A percentile compares a stretch with the other conserved stretches of the same genome.
These are phyloP conservation scores for Anisogramma anomala DNA, from an alignment of 2,329 filamentous ascomycete species.

Conservation along the genomic window DNA sequence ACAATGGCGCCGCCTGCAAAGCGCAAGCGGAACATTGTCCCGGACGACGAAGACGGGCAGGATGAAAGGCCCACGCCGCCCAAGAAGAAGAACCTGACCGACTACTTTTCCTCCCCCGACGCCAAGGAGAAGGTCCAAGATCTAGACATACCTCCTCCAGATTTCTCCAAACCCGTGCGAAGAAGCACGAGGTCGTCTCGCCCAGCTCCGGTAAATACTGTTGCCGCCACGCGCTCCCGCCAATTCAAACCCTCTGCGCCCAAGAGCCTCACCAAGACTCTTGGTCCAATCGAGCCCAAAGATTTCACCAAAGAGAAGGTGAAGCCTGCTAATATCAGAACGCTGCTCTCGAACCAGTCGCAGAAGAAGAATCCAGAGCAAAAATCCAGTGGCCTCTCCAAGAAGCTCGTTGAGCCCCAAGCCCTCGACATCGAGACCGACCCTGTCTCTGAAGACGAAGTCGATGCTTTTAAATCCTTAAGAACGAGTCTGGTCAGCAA, in stretches of 20 bases:
- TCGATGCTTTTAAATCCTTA: constrained; percentile 39
- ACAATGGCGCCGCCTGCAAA: constrained; percentile 47
- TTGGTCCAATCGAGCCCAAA: constrained; percentile 31
- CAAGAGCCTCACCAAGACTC: constrained; percentile 32
- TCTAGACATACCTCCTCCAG: constrained; percentile 20
- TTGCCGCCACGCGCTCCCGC: constrained; percentile 18
- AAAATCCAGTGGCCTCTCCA: constrained; percentile 20
- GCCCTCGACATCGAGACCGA: constrained; percentile 39
- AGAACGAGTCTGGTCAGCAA: constrained; percentile 44
- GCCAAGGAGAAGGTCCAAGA: constrained; percentile 23
- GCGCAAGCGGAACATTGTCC: constrained; percentile 44
- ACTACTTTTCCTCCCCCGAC: constrained; percentile 41
- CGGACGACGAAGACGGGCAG: constrained; percentile 37
- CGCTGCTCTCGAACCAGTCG: constrained; percentile 51
- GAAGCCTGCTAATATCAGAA: constrained; percentile 44
- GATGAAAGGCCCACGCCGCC: constrained; percentile 23
- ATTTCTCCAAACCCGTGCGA: constrained; percentile 31
- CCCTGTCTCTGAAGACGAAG: constrained; percentile 50
- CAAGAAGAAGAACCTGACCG: constrained; percentile 38
- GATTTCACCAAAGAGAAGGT: constrained; percentile 37
- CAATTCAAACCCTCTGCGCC: constrained; percentile 16
- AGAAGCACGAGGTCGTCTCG: constrained; percentile 21
- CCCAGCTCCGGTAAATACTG: constrained; percentile 8
- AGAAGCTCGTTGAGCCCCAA: constrained; percentile 16
- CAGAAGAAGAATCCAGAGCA: constrained; percentile 32